phyloP scores from a whole-genome alignment of 2,329 filamentous ascomycete species.

The Cercospora beticola region DNA sequence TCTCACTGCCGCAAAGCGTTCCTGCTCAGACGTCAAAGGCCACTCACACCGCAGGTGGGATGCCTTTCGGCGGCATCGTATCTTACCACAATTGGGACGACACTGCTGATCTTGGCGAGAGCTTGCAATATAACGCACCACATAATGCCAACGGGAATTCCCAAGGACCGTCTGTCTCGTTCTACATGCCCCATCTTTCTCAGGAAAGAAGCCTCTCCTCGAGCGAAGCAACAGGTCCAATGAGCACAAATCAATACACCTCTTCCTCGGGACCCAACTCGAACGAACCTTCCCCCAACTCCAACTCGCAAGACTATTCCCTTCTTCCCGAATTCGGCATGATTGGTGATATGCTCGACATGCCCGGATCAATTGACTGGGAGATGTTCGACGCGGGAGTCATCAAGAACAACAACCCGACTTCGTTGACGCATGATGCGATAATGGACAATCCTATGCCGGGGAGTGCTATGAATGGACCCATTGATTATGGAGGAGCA shows the following conservation, averaged over 20 bases:
- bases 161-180: background rate
- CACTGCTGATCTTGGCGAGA: constrained; percentile 18
- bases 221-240: background rate
- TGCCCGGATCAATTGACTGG: constrained; percentile 34
- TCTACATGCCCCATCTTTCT: background rate
- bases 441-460: constrained; percentile 3
- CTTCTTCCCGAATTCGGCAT: constrained; percentile 29
- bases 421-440: background rate
- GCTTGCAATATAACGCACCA: background rate
- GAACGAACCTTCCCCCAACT: constrained; percentile 17
- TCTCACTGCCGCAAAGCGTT: background rate
- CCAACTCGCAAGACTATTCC: constrained; percentile 5
- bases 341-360: constrained; percentile 36
- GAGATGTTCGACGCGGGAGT: constrained; percentile 32
- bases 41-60: background rate
- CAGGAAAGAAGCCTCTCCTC: background rate
- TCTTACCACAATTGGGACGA: constrained; percentile 20
- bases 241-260: background rate
- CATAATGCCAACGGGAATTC: background rate
- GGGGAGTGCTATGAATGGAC: constrained; percentile 19
- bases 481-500: constrained; percentile 14
- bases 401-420: constrained; percentile 12
- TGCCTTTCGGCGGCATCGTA: constrained; percentile 20
- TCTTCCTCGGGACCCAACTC: constrained; percentile 8
- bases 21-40: background rate